Base-by-base conservation (phyloP, 148 eudicot species). In the Vaccinium macrocarpon region DNA sequence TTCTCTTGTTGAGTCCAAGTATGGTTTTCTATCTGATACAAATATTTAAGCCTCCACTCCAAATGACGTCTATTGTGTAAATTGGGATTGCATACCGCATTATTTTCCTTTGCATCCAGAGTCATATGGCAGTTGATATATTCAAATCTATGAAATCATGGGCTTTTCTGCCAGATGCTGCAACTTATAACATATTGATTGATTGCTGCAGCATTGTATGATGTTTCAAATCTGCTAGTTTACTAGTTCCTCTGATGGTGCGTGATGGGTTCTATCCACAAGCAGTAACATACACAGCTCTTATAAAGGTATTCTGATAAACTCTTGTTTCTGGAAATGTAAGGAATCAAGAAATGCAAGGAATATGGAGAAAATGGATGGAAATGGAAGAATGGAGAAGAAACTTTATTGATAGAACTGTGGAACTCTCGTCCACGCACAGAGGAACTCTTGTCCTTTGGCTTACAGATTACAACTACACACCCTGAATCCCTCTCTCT, bases 1-100 rank as follows among this genome's bases (percentile, higher is more conserved):
- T 88, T 87, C 94, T 46, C 98, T 95, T 79, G 89, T 93, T 66
- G 91, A 92, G 84, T 91, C 93, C 87, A 95, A 88, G 97, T 94
- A 84, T 57, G 89, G 50, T 25, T 74, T 80, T 59, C 15, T 32
- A 25, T 42, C 49, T 29, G 46, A 50, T 84, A 48, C 29, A 79
- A 79, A 21, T 50, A 71, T 48, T 55, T 56, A 32, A 27, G 50
- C 4, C 48, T 32, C 62, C 32, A 23, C 19, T 73, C 46, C 68
- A 57, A 15, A n/a, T 52, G 3, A 27, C 35, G 3, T 10, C 10
- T 61, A 78, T 18, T 66, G 64, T 68, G n/a, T 57, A 12, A 55
- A 70, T 49, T 61, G 79, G 50, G 35, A 32, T 14, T 35, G 55
- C 84, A 55, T 68, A 84, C 29, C 11, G 2, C n/a, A 3, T 46